Base-by-base conservation (phyloP, 495 filamentous ascomycete species). In the Neurospora intermedia region DNA sequence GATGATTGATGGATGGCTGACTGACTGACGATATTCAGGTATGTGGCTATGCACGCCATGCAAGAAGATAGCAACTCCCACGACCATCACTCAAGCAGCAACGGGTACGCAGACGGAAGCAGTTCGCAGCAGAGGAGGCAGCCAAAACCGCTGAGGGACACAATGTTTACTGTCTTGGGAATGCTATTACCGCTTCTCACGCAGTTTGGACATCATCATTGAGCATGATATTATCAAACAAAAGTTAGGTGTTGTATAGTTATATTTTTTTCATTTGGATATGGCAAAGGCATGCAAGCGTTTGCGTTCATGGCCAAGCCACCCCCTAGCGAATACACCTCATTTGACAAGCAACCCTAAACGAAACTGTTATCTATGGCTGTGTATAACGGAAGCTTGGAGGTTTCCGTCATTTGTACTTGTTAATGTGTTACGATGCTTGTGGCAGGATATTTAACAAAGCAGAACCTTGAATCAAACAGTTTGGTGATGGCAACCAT, bases 11-110 rank as follows among this genome's bases (percentile, higher is more conserved):
- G n/a, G n/a, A 6, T 8, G 9, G 20, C 35, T 35, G 54, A 39
- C 48, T 73, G 62, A 59, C 75, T 80, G 73, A 82, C 70, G 13
- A 46, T 73, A 40, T 13, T 13, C 71, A 97, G 94, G 79, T 98
- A 99, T 78, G 96, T 99, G 39, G 96, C 96, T 3, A 97, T 98
- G 95, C 96, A 99, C 79, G 93, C 94, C 4, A 97, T 98, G 94
- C 93, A 95, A 79, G 94, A 97, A 77, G 90, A 91, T 62, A 88
- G 89, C 69, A 73, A 81, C 75, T 72, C 83, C 72, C 75, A 87
- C 72, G 87, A 89, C 15, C 87, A 88, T 66, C 84, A 85, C 72
- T 78, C 80, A 9, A 79, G 80, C 42, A 78, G 80, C 38, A 94
- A 93, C 78, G 92, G 92, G 35, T 94, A 91, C 77, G 79, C 86